A percentile compares a stretch with the other conserved stretches of the same genome.
These are phyloP conservation scores for Aureobasidium sp. DNA, from an alignment of 2,329 filamentous ascomycete species.

Conservation along the genomic window DNA sequence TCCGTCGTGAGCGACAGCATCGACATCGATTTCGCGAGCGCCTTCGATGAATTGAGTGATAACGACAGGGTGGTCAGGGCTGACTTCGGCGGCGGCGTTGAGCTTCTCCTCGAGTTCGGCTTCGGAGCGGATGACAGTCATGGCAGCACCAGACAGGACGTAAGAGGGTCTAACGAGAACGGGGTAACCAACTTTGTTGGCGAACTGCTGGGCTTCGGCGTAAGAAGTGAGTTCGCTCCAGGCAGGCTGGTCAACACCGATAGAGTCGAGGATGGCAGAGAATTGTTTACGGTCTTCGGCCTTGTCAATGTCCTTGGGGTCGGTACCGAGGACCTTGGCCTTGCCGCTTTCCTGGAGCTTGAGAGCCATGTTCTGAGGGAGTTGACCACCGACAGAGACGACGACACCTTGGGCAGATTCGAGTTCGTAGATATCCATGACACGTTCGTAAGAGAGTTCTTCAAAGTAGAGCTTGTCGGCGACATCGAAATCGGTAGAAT, in stretches of 20 bases:
- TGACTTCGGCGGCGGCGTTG: constrained; percentile 80
- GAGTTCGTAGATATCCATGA: constrained; percentile 98
- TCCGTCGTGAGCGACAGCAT: constrained; percentile 81
- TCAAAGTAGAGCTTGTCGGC: constrained; percentile 95
- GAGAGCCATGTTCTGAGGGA: constrained; percentile 95
- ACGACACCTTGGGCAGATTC: constrained; percentile 81
- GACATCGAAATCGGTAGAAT: constrained; percentile 75
- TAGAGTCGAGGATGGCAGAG: constrained; percentile 92
- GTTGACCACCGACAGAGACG: constrained; percentile 90
- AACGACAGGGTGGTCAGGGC: constrained; percentile 93
- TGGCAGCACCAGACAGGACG: constrained; percentile 93
- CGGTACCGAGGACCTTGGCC: constrained; percentile 84
- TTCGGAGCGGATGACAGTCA: constrained; percentile 89
- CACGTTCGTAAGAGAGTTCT: constrained; percentile 90
- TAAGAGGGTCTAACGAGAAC: constrained; percentile 93
- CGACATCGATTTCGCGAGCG: constrained; percentile 92
- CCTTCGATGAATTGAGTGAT: constrained; percentile 98
- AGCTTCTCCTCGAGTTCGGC: constrained; percentile 93
- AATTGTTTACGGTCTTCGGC: constrained; percentile 98
- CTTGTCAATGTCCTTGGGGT: constrained; percentile 93
- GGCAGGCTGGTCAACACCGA: constrained; percentile 91
- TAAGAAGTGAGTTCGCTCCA: constrained; percentile 97
- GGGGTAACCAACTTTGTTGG: constrained; percentile 78
- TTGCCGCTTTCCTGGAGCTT: constrained; percentile 85
- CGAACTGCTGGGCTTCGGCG: constrained; percentile 79